Conservation (phyloP, 1,284 basidiomycete species). For the Boletus hoseneyae region DNA sequence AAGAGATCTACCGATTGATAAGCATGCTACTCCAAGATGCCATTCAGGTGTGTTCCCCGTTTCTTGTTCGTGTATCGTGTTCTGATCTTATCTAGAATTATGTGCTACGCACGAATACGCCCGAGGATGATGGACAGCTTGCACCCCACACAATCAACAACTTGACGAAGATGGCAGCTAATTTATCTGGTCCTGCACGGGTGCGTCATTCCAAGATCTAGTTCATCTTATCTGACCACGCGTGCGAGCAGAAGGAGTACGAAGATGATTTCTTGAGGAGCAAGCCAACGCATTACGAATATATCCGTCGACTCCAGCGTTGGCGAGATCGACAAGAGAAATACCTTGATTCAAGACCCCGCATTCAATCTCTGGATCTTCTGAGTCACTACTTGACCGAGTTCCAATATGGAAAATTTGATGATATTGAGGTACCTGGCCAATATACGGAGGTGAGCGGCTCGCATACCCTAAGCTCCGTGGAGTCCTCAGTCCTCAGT, state of each 20-base stretch:
- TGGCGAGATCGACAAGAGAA: slow-evolving; percentile 95
- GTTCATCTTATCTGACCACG: slow-evolving; percentile 1
- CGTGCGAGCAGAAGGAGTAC: slow-evolving; percentile 67
- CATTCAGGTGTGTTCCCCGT: slow-evolving; percentile 48
- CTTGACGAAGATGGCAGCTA: slow-evolving; percentile 73
- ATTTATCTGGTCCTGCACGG: slow-evolving; percentile 62
- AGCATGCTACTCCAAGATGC: slow-evolving; percentile 80
- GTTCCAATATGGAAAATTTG: slow-evolving; percentile 97
- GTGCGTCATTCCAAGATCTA: slow-evolving; percentile 39
- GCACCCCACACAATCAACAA: slow-evolving; percentile 54
- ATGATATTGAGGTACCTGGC: slow-evolving; percentile 97
- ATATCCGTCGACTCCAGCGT: slow-evolving; percentile 84
- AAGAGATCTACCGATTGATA: slow-evolving; percentile 93
- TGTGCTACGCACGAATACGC: slow-evolving; percentile 60
- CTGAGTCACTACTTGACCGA: slow-evolving; percentile 94
- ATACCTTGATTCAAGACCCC: slow-evolving; percentile 79
- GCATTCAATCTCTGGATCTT: slow-evolving; percentile 84
- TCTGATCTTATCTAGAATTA: slow-evolving; percentile 52
- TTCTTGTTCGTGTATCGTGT: background rate
- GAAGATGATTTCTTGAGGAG: slow-evolving; percentile 89
- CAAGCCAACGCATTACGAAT: slow-evolving; percentile 83
- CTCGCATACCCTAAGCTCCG: background rate
- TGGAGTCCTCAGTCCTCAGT: slow-evolving; percentile 5
- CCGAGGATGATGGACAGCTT: slow-evolving; percentile 78
- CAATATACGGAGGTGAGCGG: slow-evolving; percentile 88